A percentile compares a stretch with the other conserved stretches of the same genome.
phyloP scores from a whole-genome alignment of 305 asterid species.

The Plantago coronopus region DNA sequence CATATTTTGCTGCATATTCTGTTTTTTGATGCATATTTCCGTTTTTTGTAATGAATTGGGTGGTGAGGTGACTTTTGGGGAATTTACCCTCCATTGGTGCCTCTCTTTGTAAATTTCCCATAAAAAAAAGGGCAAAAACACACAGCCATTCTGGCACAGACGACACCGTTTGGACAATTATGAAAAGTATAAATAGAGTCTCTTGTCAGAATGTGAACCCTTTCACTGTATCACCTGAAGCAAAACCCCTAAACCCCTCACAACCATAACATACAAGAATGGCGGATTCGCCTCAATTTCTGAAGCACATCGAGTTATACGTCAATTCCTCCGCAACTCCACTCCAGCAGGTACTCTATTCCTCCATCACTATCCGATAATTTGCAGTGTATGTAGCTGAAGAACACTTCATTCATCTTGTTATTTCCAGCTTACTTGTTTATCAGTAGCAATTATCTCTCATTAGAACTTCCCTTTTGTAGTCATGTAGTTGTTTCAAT shows the following conservation, averaged over 20 bases:
- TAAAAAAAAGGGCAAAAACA: too few relatives aligned
- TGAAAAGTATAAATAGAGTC: too few relatives aligned
- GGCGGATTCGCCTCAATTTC: constrained; percentile 39
- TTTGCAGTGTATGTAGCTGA: not conserved
- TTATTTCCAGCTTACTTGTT: not conserved
- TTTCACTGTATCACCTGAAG: constrained; percentile 5
- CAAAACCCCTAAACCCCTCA: constrained; percentile 28
- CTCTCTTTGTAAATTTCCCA: too few relatives aligned
- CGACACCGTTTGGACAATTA: too few relatives aligned
- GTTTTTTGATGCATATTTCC: too few relatives aligned
- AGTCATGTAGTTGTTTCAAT: not conserved
- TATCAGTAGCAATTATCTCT: not conserved
- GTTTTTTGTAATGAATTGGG: too few relatives aligned
- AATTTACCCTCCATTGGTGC: too few relatives aligned
- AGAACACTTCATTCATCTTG: not conserved
- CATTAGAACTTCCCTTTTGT: not conserved
- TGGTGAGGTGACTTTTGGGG: too few relatives aligned
- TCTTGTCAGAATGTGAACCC: too few relatives aligned
- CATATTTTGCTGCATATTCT: too few relatives aligned
- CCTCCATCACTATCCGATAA: constrained; percentile 17
- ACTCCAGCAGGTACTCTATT: constrained; percentile 53
- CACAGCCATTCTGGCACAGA: too few relatives aligned
- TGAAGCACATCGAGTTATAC: constrained; percentile 65
- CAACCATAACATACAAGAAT: constrained; percentile 14
- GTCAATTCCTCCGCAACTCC: constrained; percentile 65